Conservation (phyloP, 2,329 filamentous ascomycete species). For the Paecilomyces formosus region DNA sequence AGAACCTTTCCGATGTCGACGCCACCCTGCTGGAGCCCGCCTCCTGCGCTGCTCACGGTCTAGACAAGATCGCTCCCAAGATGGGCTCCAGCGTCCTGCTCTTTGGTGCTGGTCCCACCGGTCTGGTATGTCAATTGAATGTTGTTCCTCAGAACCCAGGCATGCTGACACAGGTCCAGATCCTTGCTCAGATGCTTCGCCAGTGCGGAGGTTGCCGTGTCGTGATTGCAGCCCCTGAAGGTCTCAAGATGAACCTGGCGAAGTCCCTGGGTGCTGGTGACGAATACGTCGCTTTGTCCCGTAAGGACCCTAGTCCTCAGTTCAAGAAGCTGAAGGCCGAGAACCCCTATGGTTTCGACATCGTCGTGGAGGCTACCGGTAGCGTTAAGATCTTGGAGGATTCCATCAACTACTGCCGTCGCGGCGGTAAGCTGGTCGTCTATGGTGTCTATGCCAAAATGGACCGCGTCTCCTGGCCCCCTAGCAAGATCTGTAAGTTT, state of each 20-base stretch:
- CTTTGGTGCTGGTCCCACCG: constrained; percentile 62
- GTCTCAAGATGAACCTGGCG: constrained; percentile 64
- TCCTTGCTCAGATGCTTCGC: constrained; percentile 56
- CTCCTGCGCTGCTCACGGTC: constrained; percentile 60
- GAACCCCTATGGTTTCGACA: constrained; percentile 67
- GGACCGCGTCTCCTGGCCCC: constrained; percentile 59
- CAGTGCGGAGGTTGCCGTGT: constrained; percentile 63
- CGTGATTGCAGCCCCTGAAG: constrained; percentile 60
- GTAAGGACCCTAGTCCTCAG: constrained; percentile 48
- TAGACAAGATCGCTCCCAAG: constrained; percentile 61
- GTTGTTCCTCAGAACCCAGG: neutral
- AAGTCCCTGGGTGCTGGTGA: constrained; percentile 41
- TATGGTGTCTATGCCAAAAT: constrained; percentile 62
- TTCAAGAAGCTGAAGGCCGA: constrained; percentile 56
- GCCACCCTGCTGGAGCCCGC: constrained; percentile 63
- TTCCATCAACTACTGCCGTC: constrained; percentile 62
- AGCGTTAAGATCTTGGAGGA: constrained; percentile 62
- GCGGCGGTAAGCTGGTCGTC: constrained; percentile 64
- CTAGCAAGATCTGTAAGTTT: constrained; percentile 61
- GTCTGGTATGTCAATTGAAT: constrained; percentile 36
- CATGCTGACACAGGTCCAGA: constrained; percentile 8
- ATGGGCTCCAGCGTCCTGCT: constrained; percentile 57
- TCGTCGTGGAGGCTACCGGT: constrained; percentile 65
- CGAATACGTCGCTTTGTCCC: constrained; percentile 40
- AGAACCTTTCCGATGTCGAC: constrained; percentile 58